Percentiles rank a stretch among this genome's conserved stretches.
These are phyloP conservation scores for Phytopythium ostracodes DNA, from an alignment of 352 stramenopile genomes.

Conservation along the genomic window DNA sequence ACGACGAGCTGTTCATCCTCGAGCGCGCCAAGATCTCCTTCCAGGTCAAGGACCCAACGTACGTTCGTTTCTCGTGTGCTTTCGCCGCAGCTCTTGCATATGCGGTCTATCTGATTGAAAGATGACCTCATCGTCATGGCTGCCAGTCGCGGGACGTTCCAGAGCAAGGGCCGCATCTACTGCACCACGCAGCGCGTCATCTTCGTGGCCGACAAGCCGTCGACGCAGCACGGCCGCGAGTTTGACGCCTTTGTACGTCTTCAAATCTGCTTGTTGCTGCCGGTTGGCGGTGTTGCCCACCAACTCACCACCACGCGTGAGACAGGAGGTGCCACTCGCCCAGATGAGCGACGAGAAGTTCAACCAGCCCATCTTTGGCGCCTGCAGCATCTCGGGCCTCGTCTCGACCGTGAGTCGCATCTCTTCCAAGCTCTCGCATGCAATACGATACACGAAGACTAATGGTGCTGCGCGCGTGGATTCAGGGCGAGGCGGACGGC, in stretches of 20 bases:
- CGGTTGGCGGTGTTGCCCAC: constrained; percentile 2
- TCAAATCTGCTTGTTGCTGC: background rate
- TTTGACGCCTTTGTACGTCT: constrained; percentile 70
- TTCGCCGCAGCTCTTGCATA: too few relatives aligned
- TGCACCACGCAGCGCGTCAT: constrained; percentile 85
- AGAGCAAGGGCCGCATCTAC: constrained; percentile 79
- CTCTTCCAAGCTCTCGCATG: background rate
- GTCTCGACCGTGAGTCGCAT: constrained; percentile 38
- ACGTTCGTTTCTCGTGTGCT: constrained; percentile 8
- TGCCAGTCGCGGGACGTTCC: constrained; percentile 29
- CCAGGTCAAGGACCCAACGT: constrained; percentile 58
- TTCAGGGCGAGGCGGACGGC: constrained; percentile 22
- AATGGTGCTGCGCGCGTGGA: background rate
- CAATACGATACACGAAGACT: background rate
- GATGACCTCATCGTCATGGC: background rate
- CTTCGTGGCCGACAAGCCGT: constrained; percentile 72
- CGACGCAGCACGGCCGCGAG: constrained; percentile 55
- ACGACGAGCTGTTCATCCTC: constrained; percentile 84
- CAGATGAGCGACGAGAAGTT: constrained; percentile 88
- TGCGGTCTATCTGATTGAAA: background rate
- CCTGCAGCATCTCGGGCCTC: constrained; percentile 81
- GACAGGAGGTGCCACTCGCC: constrained; percentile 66
- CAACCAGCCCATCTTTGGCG: constrained; percentile 88
- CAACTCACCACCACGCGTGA: background rate
- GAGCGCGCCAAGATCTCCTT: constrained; percentile 79